Conservation (phyloP, 2,329 filamentous ascomycete genomes). For the Neonectria punicea region DNA sequence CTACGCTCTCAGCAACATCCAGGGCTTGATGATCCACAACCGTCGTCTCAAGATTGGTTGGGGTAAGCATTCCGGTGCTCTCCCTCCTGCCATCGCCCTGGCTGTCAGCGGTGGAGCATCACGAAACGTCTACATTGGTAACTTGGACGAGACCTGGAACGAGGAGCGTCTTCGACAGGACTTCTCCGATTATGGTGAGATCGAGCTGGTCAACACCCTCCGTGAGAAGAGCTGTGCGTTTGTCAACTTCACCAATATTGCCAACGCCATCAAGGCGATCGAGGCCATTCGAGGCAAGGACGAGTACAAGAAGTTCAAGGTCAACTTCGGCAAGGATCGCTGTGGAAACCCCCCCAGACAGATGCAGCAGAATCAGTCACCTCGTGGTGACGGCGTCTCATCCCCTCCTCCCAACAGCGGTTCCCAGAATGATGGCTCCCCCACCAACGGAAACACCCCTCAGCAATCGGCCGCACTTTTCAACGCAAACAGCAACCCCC, state of each 20-base stretch:
- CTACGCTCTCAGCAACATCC: conserved; percentile 96
- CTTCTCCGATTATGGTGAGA: conserved; percentile 97
- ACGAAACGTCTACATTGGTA: conserved; percentile 98
- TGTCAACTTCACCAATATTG: conserved; percentile 99
- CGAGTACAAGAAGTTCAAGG: conserved; percentile 98
- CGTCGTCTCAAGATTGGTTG: conserved; percentile 97
- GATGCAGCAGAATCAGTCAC: conserved; percentile 75
- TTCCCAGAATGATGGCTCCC: conserved; percentile 68
- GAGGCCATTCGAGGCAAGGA: conserved; percentile 94
- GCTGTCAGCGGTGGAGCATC: conserved; percentile 97
- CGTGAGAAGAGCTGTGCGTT: conserved; percentile 99
- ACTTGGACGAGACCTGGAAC: conserved; percentile 96
- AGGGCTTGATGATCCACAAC: conserved; percentile 99
- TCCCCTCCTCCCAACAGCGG: conserved; percentile 67
- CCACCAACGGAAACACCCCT: conserved; percentile 64
- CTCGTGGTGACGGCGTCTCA: conserved; percentile 69
- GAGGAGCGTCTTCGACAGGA: conserved; percentile 96
- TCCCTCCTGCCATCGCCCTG: conserved; percentile 94
- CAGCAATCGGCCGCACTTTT: conserved; percentile 78
- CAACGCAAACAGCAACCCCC: conserved; percentile 85
- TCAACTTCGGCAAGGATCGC: conserved; percentile 99
- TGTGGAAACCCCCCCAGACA: conserved; percentile 97
- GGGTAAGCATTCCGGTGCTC: conserved; percentile 97
- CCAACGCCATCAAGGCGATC: conserved; percentile 99
- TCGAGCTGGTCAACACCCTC: conserved; percentile 95